phyloP scores from a whole-genome alignment of 2,329 filamentous ascomycete genomes.

The Neopestalotiopsis sp. region DNA sequence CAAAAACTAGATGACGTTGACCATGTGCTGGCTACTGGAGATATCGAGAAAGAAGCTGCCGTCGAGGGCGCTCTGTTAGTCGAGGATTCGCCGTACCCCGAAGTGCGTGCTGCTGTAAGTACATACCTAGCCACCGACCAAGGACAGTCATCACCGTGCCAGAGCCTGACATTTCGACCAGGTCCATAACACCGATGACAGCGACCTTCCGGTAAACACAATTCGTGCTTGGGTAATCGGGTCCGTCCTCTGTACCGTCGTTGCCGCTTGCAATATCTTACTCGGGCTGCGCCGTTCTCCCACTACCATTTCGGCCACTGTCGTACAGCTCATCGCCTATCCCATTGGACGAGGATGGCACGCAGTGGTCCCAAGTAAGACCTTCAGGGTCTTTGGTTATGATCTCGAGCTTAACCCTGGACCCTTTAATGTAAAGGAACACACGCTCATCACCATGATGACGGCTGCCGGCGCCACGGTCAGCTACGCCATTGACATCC shows the following conservation, averaged over 20 bases:
- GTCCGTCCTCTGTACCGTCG: slow-evolving; percentile 63
- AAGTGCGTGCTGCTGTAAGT: slow-evolving; percentile 66
- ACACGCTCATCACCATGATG: slow-evolving; percentile 55
- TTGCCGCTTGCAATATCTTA: slow-evolving; percentile 66
- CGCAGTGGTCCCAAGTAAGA: neutral
- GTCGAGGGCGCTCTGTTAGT: slow-evolving; percentile 64
- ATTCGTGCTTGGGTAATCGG: slow-evolving; percentile 69
- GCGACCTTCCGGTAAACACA: slow-evolving; percentile 64
- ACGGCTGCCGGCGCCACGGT: slow-evolving; percentile 41
- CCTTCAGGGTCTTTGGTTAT: slow-evolving; percentile 7
- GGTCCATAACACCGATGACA: slow-evolving; percentile 32
- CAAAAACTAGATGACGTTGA: slow-evolving; percentile 66
- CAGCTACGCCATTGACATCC: slow-evolving; percentile 41
- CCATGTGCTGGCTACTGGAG: slow-evolving; percentile 57
- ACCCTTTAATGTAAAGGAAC: slow-evolving; percentile 52
- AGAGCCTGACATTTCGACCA: neutral
- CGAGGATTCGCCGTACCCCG: slow-evolving; percentile 71
- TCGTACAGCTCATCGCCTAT: slow-evolving; percentile 66
- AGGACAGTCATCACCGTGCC: neutral
- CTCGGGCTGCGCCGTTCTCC: slow-evolving; percentile 65
- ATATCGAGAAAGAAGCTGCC: slow-evolving; percentile 60
- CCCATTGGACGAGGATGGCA: slow-evolving; percentile 37
- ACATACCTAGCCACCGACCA: neutral
- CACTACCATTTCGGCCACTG: slow-evolving; percentile 64
- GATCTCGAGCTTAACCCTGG: slow-evolving; percentile 42